Conservation (phyloP, 495 filamentous ascomycete genomes). For the Xylaria nigripes region DNA sequence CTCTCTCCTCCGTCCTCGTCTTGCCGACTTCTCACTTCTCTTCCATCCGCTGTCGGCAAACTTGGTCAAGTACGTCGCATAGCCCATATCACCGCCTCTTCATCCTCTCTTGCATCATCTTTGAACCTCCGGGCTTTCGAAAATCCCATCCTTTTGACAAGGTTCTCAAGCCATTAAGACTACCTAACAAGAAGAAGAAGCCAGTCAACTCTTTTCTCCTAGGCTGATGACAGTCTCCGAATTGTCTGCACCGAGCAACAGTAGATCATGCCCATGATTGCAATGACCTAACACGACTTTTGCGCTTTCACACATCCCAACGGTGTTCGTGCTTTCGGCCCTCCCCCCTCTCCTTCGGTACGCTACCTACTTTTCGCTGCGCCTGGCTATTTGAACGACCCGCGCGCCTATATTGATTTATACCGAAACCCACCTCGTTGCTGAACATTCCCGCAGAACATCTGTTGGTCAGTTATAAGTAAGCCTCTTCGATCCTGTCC, state of each 20-base stretch:
- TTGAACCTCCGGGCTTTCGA: background rate
- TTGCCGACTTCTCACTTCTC: background rate
- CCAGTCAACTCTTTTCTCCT: background rate
- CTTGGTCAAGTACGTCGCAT: background rate
- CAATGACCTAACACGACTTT: background rate
- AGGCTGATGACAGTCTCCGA: conserved; percentile 6
- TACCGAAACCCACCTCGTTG: background rate
- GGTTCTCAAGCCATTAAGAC: background rate
- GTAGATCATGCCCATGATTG: conserved; percentile 4
- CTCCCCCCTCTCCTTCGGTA: too few relatives aligned
- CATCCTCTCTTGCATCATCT: background rate
- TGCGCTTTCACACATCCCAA: conserved; percentile 7
- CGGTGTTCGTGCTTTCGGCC: conserved; percentile 1
- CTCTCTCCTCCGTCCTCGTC: conserved; percentile 8
- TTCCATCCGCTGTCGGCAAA: background rate
- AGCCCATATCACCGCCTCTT: background rate
- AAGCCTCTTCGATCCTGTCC: conserved; percentile 1
- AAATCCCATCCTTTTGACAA: background rate
- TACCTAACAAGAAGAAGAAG: background rate
- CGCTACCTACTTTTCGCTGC: background rate
- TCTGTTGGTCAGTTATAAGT: background rate
- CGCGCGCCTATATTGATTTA: background rate
- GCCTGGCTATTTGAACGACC: background rate
- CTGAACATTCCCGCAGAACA: background rate
- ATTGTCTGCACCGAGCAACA: background rate